A percentile compares a stretch with the other conserved stretches of the same genome.
phyloP scores from a whole-genome alignment of 2,329 filamentous ascomycete genomes.

The Penicillium polonicum region DNA sequence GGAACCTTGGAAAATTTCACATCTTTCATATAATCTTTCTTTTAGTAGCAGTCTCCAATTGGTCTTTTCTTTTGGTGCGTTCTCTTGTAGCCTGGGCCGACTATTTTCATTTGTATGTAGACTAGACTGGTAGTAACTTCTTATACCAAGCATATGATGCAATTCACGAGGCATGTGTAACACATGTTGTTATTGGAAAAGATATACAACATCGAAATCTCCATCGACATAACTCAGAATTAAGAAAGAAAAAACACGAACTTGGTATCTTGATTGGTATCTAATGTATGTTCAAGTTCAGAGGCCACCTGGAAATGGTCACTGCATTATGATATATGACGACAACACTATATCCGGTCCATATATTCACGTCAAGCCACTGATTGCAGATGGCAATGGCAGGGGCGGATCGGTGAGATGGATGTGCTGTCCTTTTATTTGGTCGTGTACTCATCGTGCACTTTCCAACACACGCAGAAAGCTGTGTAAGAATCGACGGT shows the following conservation, averaged over 20 bases:
- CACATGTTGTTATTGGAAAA: neutral
- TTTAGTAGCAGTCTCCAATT: neutral
- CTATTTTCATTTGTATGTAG: neutral
- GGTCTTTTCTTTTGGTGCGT: neutral
- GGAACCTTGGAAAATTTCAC: neutral
- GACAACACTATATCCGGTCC: neutral
- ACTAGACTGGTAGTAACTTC: neutral
- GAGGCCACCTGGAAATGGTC: neutral
- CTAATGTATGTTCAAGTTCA: constrained; percentile 3
- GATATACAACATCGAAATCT: neutral
- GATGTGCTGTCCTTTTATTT: neutral
- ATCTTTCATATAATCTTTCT: neutral
- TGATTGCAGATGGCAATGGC: neutral
- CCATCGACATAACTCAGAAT: neutral
- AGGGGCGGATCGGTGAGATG: neutral
- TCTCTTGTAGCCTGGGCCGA: neutral
- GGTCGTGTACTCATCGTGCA: neutral
- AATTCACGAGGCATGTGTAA: neutral
- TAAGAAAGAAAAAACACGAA: neutral
- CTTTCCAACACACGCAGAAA: neutral
- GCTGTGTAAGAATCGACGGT: neutral
- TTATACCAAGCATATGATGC: neutral
- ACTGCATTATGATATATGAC: neutral
- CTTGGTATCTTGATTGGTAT: constrained; percentile 9
- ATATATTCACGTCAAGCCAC: neutral